phyloP scores from a whole-genome alignment of 257 asterid species.

The Avicennia marina region DNA sequence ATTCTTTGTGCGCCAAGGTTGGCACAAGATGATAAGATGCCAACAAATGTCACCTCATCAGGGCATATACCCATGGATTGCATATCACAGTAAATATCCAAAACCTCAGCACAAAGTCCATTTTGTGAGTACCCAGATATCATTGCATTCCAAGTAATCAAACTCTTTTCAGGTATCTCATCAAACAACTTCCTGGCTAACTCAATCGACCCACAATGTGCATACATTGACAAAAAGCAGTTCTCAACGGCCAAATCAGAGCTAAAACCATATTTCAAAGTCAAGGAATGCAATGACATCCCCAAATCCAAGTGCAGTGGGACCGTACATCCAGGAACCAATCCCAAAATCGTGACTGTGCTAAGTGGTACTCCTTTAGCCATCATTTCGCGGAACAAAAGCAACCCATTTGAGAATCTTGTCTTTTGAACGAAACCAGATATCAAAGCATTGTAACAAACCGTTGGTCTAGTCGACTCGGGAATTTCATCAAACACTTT shows the following conservation, averaged over 20 bases:
- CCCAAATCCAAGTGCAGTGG: conserved; percentile 49
- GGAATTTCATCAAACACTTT: conserved; percentile 79
- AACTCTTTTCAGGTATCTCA: conserved; percentile 39
- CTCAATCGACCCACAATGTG: conserved; percentile 50
- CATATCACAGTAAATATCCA: conserved; percentile 72
- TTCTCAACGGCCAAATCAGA: conserved; percentile 54
- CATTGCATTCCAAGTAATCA: conserved; percentile 97
- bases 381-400: conserved; percentile 58
- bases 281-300: conserved; percentile 57
- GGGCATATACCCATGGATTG: conserved; percentile 42
- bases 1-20: conserved; percentile 67
- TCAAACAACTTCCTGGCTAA: conserved; percentile 56
- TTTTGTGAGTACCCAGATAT: conserved; percentile 83
- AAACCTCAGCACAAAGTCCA: conserved; percentile 58
- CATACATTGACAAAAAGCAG: conserved; percentile 82
- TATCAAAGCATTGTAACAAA: conserved; percentile 78
- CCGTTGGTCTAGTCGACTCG: conserved; percentile 37
- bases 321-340: conserved; percentile 59
- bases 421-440: conserved; percentile 52
- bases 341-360: conserved; percentile 62
- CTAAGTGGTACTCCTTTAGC: conserved; percentile 27
- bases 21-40: conserved; percentile 81
- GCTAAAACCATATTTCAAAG: conserved; percentile 40
- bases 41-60: conserved; percentile 77
- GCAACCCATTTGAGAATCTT: conserved; percentile 34